Evolutionary conservation across 257 asterid species (phyloP).

Genomic region (Catharanthus roseus): DNA sequence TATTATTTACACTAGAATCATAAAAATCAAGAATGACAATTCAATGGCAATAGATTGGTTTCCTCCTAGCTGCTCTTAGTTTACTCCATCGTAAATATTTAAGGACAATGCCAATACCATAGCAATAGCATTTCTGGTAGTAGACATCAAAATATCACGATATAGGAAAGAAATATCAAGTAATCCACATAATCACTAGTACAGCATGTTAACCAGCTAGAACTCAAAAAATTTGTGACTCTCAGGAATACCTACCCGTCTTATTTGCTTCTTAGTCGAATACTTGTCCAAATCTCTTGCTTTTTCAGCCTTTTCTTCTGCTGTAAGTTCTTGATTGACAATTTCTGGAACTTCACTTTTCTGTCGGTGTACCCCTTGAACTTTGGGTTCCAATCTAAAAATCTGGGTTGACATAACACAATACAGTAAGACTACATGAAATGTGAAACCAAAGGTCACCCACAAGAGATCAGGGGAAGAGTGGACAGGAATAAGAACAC

Average conservation of each 20-base stretch:
- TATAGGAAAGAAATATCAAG: neutral
- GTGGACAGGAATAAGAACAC: neutral
- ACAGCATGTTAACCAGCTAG: neutral
- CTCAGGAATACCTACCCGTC: constrained; percentile 35
- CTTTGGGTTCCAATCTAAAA: constrained; percentile 62
- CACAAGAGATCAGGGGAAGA: neutral
- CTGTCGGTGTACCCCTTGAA: constrained; percentile 30
- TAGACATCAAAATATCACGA: neutral
- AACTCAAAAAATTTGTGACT: neutral
- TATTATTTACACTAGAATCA: neutral
- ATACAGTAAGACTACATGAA: neutral
- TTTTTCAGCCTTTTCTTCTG: constrained; percentile 35
- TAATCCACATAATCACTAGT: neutral
- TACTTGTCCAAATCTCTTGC: constrained; percentile 27
- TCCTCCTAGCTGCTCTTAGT: neutral
- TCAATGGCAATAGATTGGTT: too few species aligned
- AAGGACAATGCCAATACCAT: neutral
- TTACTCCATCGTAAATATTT: neutral
- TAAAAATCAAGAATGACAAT: neutral
- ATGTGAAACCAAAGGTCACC: neutral
- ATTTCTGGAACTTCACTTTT: constrained; percentile 34
- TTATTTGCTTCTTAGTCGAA: constrained; percentile 38
- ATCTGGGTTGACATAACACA: constrained; percentile 37
- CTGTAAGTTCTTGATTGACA: constrained; percentile 31
- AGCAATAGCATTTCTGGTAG: too few species aligned